A percentile compares a stretch with the other conserved stretches of the same genome.
phyloP scores from a whole-genome alignment of 2,329 filamentous ascomycete species.

The Paracorniculantispora psalliotae region DNA sequence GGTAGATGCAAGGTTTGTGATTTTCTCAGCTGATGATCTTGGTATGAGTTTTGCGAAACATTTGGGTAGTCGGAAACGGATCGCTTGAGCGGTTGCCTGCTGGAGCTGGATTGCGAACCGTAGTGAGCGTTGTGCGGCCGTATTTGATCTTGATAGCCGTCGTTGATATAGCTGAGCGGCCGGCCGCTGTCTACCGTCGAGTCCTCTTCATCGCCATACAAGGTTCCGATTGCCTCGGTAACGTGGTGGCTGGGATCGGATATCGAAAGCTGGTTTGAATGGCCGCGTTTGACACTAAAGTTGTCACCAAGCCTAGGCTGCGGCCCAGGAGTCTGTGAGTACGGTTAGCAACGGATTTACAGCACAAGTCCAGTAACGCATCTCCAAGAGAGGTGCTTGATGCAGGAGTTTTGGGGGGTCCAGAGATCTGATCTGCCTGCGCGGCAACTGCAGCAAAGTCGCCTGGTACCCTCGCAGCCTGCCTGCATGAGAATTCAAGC shows the following conservation, averaged over 20 bases:
- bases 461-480: neutral
- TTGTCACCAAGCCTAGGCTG: slow-evolving; percentile 51
- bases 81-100: slow-evolving; percentile 35
- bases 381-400: neutral
- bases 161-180: slow-evolving; percentile 68
- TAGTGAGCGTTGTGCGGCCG: slow-evolving; percentile 26
- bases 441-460: slow-evolving; percentile 1
- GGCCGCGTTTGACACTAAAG: slow-evolving; percentile 55
- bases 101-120: slow-evolving; percentile 31
- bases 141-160: slow-evolving; percentile 49
- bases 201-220: slow-evolving; percentile 76
- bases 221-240: slow-evolving; percentile 85
- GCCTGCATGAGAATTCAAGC: neutral
- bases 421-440: neutral
- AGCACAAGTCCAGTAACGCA: neutral
- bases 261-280: slow-evolving; percentile 58
- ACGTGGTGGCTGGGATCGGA: slow-evolving; percentile 92
- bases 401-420: no score
- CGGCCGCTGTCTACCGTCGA: slow-evolving; percentile 51
- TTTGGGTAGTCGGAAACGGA: slow-evolving; percentile 42
- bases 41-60: slow-evolving; percentile 24
- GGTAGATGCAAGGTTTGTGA: slow-evolving; percentile 38
- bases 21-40: slow-evolving; percentile 35
- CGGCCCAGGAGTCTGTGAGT: slow-evolving; percentile 49
- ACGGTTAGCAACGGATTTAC: slow-evolving; percentile 1